Percentiles rank a stretch among this genome's conserved stretches.
These are phyloP conservation scores for Taphrina pruni DNA, from an alignment of 1,139 yeast genomes.

Conservation along the genomic window DNA sequence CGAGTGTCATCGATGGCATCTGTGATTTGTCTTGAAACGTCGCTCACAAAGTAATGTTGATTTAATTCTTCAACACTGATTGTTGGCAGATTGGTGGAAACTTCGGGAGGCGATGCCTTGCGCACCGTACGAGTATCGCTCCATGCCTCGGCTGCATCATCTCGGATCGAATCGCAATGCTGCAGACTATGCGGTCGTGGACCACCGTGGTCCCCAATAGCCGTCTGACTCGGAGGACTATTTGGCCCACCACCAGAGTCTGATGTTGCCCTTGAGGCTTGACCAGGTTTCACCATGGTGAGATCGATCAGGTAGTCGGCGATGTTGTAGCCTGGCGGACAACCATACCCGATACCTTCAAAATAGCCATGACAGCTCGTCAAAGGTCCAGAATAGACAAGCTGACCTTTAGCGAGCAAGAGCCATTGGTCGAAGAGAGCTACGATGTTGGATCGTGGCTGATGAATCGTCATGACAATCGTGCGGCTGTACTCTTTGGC, in stretches of 20 bases:
- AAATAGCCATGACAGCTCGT: constrained; percentile 69
- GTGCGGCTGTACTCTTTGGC: constrained; percentile 84
- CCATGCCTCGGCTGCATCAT: constrained; percentile 30
- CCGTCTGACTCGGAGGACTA: background rate
- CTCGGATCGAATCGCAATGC: constrained; percentile 30
- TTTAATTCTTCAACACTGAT: constrained; percentile 5
- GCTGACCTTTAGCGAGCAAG: constrained; percentile 79
- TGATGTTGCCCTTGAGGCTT: constrained; percentile 1
- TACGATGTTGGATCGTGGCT: constrained; percentile 96
- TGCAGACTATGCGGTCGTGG: constrained; percentile 5
- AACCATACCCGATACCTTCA: constrained; percentile 72
- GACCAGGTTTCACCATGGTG: constrained; percentile 61
- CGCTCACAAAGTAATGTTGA: constrained; percentile 15
- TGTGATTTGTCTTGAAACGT: constrained; percentile 5
- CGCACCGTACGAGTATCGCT: constrained; percentile 5
- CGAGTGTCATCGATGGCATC: constrained; percentile 9
- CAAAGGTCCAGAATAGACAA: constrained; percentile 77
- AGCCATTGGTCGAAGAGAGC: constrained; percentile 83
- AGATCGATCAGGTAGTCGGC: constrained; percentile 93
- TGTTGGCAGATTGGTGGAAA: background rate
- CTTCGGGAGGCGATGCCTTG: background rate
- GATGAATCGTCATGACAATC: constrained; percentile 90
- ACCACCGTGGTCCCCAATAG: background rate
- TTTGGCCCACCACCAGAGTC: background rate
- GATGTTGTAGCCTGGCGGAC: constrained; percentile 89